Base-by-base conservation (phyloP, 352 stramenopile genomes). In the Albugo laibachii region DNA sequence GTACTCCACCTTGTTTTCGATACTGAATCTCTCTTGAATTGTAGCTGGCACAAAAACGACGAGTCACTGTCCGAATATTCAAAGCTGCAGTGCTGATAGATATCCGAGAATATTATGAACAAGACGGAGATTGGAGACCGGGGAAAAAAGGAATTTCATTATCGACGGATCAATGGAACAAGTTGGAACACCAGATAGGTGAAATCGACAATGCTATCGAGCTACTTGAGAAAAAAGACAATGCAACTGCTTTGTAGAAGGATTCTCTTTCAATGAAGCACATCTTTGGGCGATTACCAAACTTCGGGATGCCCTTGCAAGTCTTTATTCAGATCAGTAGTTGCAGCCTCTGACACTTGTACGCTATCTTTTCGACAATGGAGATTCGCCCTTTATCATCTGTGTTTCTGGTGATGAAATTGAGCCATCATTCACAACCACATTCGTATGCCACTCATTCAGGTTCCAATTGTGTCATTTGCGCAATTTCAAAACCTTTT, bases 121-220 rank as follows among this genome's bases (percentile, higher is more conserved):
- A 74, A 48, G 55, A 78, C 16, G 62, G 63, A 3, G 52, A 65
- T 19, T 44, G 53, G 20, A 81, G 75, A 47, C 76, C 76, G 35
- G 69, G 71, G 13, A 80, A 80, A 41, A 88, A 88, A 50, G 73
- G 73, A 13, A 82, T 88, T 27, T 76, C 75, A 19, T 58, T 88
- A 12, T 80, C 66, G 0, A 78, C 66, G 41, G 66, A 82, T 11
- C 72, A 88, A 44, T 85, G 69, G 69, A 27, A 45, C 6, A 56
- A 55, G 41, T 56, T 88, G 16, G 49, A 65, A 36, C 45, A 66
- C 15, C 27, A 56, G 5, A 34, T 55, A 1, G 38, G 49, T 14
- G 47, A 18, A n/a, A 62, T 67, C 20, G 42, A 52, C 5, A 34
- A 44, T 11, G 57, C 39, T 2, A 24, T 62, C 19, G 24, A 34